A percentile compares a stretch with the other conserved stretches of the same genome.
Evolutionary conservation across 202 grass and related monocot species (phyloP).

Genomic region (Saccharum hybrid): DNA sequence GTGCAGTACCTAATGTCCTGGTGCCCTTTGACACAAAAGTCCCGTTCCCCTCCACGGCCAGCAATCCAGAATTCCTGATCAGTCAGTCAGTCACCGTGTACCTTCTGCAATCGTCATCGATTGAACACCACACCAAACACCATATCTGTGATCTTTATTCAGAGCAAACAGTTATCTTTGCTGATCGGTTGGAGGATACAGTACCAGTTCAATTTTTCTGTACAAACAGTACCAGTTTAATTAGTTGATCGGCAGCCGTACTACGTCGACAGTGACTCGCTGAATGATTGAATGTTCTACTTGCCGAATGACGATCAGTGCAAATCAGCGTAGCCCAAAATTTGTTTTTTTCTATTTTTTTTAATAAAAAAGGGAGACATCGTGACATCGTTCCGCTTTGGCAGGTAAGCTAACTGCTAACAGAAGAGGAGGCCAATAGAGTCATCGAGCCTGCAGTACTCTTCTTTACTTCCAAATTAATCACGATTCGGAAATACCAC

Average conservation of each 20-base stretch:
- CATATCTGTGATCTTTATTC: background rate
- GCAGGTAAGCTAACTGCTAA: conserved; percentile 11
- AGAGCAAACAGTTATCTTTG: background rate
- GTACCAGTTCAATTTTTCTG: no score
- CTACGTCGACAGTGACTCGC: background rate
- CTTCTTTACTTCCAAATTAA: background rate
- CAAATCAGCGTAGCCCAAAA: background rate
- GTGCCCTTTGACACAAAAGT: background rate
- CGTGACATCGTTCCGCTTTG: background rate
- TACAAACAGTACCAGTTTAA: background rate
- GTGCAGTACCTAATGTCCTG: background rate
- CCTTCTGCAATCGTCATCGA: background rate
- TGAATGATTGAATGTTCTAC: background rate
- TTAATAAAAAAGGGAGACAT: background rate
- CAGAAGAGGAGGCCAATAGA: background rate
- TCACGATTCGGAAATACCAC: background rate
- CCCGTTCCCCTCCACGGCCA: background rate
- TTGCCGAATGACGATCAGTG: background rate
- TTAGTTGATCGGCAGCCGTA: background rate
- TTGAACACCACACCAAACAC: conserved; percentile 20
- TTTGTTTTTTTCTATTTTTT: background rate
- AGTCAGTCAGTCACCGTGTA: background rate
- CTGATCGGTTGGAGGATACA: background rate
- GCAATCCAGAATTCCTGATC: background rate
- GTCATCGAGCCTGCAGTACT: no score